phyloP scores from a whole-genome alignment of 1,284 basidiomycete species.

The Austroboletus rostrupii region DNA sequence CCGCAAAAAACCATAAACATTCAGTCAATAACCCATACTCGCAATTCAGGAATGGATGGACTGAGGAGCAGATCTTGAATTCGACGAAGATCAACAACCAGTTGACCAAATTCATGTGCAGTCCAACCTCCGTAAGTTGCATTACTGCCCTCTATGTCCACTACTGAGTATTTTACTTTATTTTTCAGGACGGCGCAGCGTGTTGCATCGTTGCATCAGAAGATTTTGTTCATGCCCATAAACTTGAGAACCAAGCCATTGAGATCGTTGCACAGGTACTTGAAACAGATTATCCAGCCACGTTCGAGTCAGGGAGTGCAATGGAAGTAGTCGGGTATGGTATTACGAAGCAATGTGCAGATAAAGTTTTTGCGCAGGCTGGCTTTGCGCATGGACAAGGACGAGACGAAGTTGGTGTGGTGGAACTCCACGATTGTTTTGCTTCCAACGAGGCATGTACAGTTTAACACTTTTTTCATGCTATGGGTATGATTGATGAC shows the following conservation, averaged over 20 bases:
- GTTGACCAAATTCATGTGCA: slow-evolving; percentile 85
- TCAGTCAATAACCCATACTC: slow-evolving; percentile 82
- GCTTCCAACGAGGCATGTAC: slow-evolving; percentile 64
- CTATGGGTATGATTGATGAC: background rate
- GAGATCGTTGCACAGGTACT: slow-evolving; percentile 69
- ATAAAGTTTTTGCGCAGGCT: slow-evolving; percentile 70
- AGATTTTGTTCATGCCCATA: slow-evolving; percentile 72
- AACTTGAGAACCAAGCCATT: slow-evolving; percentile 82
- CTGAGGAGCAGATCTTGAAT: slow-evolving; percentile 62
- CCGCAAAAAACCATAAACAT: slow-evolving; percentile 83
- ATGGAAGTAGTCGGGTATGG: slow-evolving; percentile 74
- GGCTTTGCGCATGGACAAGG: slow-evolving; percentile 62
- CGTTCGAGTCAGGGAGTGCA: slow-evolving; percentile 63
- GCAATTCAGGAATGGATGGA: slow-evolving; percentile 79
- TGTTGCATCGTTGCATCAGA: slow-evolving; percentile 78
- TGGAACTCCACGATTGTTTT: slow-evolving; percentile 87
- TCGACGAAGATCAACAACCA: slow-evolving; percentile 69
- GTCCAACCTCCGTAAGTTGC: slow-evolving; percentile 65
- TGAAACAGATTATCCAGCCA: slow-evolving; percentile 58
- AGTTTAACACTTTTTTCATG: background rate
- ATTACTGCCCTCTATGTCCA: slow-evolving; percentile 1
- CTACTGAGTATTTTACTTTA: slow-evolving; percentile 1
- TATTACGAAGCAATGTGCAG: slow-evolving; percentile 71
- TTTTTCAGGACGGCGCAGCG: slow-evolving; percentile 63
- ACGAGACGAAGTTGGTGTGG: slow-evolving; percentile 74